phyloP scores from a whole-genome alignment of 208 protist genomes.

The Wallacemonas collosoma region DNA sequence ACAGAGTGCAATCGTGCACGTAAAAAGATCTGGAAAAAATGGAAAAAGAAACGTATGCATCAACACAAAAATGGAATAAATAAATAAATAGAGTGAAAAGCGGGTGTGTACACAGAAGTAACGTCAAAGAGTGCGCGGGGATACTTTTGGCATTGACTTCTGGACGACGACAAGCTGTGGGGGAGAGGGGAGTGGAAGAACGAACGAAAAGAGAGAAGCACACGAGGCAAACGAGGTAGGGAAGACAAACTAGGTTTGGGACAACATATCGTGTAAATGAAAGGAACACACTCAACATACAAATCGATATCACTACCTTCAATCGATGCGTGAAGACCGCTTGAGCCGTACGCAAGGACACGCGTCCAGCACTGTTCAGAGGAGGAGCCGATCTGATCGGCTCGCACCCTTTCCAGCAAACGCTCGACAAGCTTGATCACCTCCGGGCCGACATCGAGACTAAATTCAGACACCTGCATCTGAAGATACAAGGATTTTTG shows the following conservation, averaged over 20 bases:
- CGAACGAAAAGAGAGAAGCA: background rate
- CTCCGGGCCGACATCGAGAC: constrained; percentile 3
- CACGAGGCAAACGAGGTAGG: background rate
- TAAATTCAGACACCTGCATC: constrained; percentile 12
- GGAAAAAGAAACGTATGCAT: too few relatives aligned
- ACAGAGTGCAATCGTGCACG: too few relatives aligned
- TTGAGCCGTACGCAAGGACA: constrained; percentile 71
- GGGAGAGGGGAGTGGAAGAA: background rate
- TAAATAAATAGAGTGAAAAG: background rate
- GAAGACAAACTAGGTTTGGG: too few relatives aligned
- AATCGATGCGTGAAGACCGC: constrained; percentile 72
- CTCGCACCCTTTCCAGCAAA: background rate
- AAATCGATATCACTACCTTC: constrained; percentile 91
- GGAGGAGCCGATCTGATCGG: background rate
- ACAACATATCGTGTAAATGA: background rate
- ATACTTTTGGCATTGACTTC: background rate
- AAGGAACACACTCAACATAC: constrained; percentile 81
- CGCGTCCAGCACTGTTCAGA: constrained; percentile 40
- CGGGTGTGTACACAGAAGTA: background rate
- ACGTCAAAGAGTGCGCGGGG: background rate
- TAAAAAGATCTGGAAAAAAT: too few relatives aligned
- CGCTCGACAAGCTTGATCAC: constrained; percentile 12
- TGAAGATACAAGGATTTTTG: constrained; percentile 10
- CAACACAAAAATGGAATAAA: background rate
- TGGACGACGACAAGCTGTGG: constrained; percentile 8